Conservation (phyloP, 306 rosid species). For the Pyrus betulifolia region DNA sequence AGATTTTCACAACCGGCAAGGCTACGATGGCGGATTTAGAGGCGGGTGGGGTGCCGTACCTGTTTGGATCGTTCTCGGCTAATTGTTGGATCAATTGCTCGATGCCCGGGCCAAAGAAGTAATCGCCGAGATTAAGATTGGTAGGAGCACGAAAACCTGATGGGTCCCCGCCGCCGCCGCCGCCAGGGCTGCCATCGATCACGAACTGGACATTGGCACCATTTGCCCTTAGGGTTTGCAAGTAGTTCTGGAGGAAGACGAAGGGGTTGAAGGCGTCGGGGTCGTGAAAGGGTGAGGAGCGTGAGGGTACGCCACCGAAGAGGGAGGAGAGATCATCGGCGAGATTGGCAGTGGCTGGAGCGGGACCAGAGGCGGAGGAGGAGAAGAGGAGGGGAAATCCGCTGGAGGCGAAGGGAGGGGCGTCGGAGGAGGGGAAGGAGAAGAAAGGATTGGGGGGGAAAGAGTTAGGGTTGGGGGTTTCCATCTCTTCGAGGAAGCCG, state of each 20-base stretch:
- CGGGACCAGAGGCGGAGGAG: conserved; percentile 16
- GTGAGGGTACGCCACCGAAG: conserved; percentile 35
- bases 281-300: conserved; percentile 39
- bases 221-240: conserved; percentile 49
- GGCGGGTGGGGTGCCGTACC: conserved; percentile 87
- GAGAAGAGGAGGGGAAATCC: conserved; percentile 41
- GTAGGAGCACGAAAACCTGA: conserved; percentile 35
- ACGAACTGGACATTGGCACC: conserved; percentile 76
- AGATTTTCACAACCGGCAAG: conserved; percentile 46
- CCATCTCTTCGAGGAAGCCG: conserved; percentile 71
- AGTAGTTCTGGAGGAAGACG: conserved; percentile 59
- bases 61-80: conserved; percentile 87
- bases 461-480: conserved; percentile 42
- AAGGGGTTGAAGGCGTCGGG: conserved; percentile 61
- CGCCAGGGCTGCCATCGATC: conserved; percentile 42
- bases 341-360: conserved; percentile 18
- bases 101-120: conserved; percentile 87
- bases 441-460: conserved; percentile 39
- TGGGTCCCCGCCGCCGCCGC: conserved; percentile 28
- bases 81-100: conserved; percentile 94
- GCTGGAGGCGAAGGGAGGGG: conserved; percentile 16
- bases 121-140: conserved; percentile 69
- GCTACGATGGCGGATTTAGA: conserved; percentile 54
- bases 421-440: conserved; percentile 34
- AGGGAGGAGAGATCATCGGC: conserved; percentile 54